A percentile compares a stretch with the other conserved stretches of the same genome.
These are phyloP conservation scores for Saccharomyces paradoxus DNA, from an alignment of 805 yeast species.

Conservation along the genomic window DNA sequence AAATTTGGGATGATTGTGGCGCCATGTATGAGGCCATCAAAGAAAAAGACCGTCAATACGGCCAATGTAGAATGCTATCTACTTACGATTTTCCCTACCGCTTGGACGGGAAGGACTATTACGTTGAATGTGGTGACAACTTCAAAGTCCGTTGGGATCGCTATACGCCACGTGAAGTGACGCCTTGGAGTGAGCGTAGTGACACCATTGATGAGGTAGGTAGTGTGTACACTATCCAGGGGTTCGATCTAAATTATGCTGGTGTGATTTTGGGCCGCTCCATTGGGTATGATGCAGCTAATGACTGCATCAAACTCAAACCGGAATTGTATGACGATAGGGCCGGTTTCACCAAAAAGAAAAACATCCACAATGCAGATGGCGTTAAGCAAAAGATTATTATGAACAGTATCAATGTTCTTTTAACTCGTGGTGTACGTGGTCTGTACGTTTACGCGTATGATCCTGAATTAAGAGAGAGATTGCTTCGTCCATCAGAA, in stretches of 20 bases:
- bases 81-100: constrained; percentile 43
- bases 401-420: constrained; percentile 38
- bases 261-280: constrained; percentile 40
- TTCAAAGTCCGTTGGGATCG: constrained; percentile 42
- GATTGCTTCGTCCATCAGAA: constrained; percentile 14
- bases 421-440: constrained; percentile 39
- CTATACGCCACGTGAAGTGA: constrained; percentile 33
- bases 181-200: constrained; percentile 40
- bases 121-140: constrained; percentile 36
- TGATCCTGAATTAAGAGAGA: constrained; percentile 33
- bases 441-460: constrained; percentile 39
- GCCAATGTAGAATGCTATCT: constrained; percentile 37
- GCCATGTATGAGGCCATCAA: constrained; percentile 34
- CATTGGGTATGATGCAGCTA: constrained; percentile 32
- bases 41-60: constrained; percentile 25
- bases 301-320: constrained; percentile 29
- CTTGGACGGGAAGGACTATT: constrained; percentile 39
- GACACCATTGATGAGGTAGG: constrained; percentile 43
- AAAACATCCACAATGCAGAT: constrained; percentile 32
- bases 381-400: constrained; percentile 35
- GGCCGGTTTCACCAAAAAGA: constrained; percentile 39
- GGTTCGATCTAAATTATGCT: constrained; percentile 41
- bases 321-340: constrained; percentile 38
- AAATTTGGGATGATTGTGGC: constrained; percentile 36
- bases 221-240: constrained; percentile 41